Conservation (phyloP, 192 early-diverging fungal genomes). For the Podila verticillata region DNA sequence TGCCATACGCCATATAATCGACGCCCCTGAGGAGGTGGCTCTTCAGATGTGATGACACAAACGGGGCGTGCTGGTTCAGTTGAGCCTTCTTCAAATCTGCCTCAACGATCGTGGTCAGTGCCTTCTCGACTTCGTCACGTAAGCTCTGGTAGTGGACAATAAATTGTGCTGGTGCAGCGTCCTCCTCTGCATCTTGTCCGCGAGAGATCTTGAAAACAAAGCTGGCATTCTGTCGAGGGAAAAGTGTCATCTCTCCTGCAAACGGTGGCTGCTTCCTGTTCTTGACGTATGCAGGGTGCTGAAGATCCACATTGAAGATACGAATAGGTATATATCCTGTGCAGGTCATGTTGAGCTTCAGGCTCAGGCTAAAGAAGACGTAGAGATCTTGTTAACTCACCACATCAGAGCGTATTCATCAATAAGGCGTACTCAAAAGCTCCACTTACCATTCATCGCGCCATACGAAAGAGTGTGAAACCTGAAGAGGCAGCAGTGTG, state of each 20-base stretch:
- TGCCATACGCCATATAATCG: constrained; percentile 69
- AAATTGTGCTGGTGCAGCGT: constrained; percentile 56
- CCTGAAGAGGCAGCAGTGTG: constrained; percentile 58
- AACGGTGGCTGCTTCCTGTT: constrained; percentile 38
- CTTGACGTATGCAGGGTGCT: constrained; percentile 30
- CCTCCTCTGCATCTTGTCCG: constrained; percentile 23
- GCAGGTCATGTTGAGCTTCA: constrained; percentile 59
- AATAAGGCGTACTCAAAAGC: background rate
- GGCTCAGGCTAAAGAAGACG: constrained; percentile 38
- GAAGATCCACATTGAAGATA: constrained; percentile 55
- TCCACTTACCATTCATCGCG: constrained; percentile 62
- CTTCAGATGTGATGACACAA: constrained; percentile 55
- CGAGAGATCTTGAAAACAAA: constrained; percentile 66
- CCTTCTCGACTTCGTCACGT: constrained; percentile 62
- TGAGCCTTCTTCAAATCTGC: constrained; percentile 52
- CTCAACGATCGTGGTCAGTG: constrained; percentile 52
- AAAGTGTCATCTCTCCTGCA: constrained; percentile 57
- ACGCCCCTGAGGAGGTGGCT: constrained; percentile 59
- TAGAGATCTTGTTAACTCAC: constrained; percentile 2
- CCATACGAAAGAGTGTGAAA: constrained; percentile 65
- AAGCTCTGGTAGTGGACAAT: constrained; percentile 59
- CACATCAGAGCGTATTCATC: background rate
- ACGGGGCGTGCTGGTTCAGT: constrained; percentile 58
- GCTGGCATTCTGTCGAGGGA: constrained; percentile 62
- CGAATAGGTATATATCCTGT: constrained; percentile 61